These are phyloP conservation scores for Melaleuca quinquenervia DNA, from an alignment of 345 rosid genomes.

Conservation along the genomic window DNA sequence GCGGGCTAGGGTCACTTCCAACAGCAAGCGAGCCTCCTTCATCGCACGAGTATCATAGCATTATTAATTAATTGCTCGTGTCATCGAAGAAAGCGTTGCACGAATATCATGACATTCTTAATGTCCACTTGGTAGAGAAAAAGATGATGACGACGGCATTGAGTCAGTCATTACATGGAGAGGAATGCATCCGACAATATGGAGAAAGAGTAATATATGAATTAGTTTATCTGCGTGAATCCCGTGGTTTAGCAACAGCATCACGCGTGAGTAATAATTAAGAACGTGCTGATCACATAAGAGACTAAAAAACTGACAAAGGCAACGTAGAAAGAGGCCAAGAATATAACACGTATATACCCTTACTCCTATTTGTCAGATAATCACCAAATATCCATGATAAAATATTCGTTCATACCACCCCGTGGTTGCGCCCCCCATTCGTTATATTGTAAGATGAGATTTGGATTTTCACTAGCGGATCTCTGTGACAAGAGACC, in stretches of 20 bases:
- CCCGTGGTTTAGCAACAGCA: neutral
- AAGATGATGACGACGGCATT: neutral
- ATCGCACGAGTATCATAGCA: too few relatives aligned
- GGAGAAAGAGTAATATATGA: neutral
- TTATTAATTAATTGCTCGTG: neutral
- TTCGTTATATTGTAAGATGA: fast-evolving
- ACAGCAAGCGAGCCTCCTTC: too few relatives aligned
- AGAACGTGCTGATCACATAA: neutral
- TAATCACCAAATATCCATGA: too few relatives aligned
- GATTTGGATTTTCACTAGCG: neutral
- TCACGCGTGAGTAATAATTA: neutral
- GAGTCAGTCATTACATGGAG: neutral
- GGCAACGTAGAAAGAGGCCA: neutral
- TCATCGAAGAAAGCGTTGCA: fast-evolving
- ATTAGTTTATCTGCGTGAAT: neutral
- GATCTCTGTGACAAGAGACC: neutral
- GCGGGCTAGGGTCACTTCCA: too few relatives aligned
- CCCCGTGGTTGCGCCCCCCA: neutral
- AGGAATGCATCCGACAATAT: neutral
- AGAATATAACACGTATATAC: neutral
- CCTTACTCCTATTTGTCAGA: too few relatives aligned
- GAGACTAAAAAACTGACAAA: too few relatives aligned
- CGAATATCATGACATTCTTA: fast-evolving
- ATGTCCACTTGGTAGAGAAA: fast-evolving
- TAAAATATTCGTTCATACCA: neutral